Evolutionary conservation across 257 asterid genomes (phyloP), one percentile per base, ranked within the genome.

Genomic region (Prunella vulgaris): DNA sequence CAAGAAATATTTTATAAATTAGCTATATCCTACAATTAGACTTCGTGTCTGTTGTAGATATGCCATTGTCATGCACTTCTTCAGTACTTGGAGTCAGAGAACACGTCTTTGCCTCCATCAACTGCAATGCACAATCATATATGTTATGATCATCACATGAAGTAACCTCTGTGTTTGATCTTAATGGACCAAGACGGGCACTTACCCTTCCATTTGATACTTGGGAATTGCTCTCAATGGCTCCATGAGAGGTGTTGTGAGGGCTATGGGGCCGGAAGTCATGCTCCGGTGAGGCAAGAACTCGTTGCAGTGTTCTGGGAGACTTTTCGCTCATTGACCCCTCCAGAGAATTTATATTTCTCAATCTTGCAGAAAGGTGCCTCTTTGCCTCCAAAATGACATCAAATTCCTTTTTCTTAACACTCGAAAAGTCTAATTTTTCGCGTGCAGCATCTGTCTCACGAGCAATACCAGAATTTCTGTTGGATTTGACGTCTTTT

Each of bases 361-460:
- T 82, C 57, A 80, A 70, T 74, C 97, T 83, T 38, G 67, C 83
- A 6, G 92, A 93, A 67, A 93, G 95, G 64, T 85, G 97, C 66
- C 74, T 84, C 82, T 85, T 90, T 10, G 97, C 98, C 86, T 90
- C 97, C 71, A 74, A 51, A 80, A 84, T 65, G 30, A 92, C 80
- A 56, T 86, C 93, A 61, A 48, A 64, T 35, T 85, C 84, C 32
- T 48, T 70, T 70, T 79, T 74, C 79, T 62, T 77, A 60, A 48
- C 64, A n/a, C 75, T 67, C n/a, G 89, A 71, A 0, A 44, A 54
- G 70, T 86, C 80, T 61, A 74, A 37, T 7, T 77, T 84, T 56
- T 73, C 70, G 25, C 74, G 72, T 14, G 35, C 69, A 18, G 66
- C 40, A 46, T 70, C 80, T 28, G 53, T 66, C 37, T 17, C 65